Base-by-base conservation (phyloP, 371 early-diverging fungal species). In the Mucor indicus region DNA sequence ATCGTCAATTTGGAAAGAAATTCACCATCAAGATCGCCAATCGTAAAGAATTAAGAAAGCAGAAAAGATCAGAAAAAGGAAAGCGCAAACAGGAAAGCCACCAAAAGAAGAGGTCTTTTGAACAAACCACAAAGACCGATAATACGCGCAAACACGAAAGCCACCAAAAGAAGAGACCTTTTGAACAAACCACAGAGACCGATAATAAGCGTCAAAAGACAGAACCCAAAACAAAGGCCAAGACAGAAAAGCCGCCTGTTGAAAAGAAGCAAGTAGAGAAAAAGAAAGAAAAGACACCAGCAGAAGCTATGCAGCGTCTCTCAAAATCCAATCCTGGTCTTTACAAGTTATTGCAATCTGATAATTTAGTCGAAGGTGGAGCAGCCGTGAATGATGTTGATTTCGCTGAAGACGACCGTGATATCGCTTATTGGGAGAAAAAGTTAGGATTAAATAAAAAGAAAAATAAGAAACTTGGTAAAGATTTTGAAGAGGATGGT, bases 371-470 rank as follows among this genome's bases (percentile, higher is more conserved):
- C 1, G 55, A 53, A 10, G 22, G n/a, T 4, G 30, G 30, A 29
- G 52, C 51, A 12, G 64, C 48, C 17, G 52, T 41, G 9, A 43
- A 40, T 1, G 60, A 70, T 7, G 64, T 50, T 0, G 77, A 55
- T n/a, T 77, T 81, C 54, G 84, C 75, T 9, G 74, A 81, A 7
- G 90, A 90, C 45, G 93, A 92, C 39, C 75, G 71, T 19, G 86
- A 86, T 30, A 79, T 92, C 65, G 81, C 80, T 17, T 77, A 81
- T 36, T 87, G 89, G 60, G 87, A 91, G 39, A 83, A 84, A 57
- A 87, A 87, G 53, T 73, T 95, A 12, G 87, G 87, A 1, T 60
- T 90, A 9, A 51, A 59, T 53, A 91, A 90, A 53, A 60, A 60
- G 20, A 79, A 75, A 40, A 78, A 71, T 43, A 69, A 72, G 30